Percentiles rank a stretch among this genome's conserved stretches.
Conservation (phyloP, 441 rosid genomes). For the Gossypium gossypioides region DNA sequence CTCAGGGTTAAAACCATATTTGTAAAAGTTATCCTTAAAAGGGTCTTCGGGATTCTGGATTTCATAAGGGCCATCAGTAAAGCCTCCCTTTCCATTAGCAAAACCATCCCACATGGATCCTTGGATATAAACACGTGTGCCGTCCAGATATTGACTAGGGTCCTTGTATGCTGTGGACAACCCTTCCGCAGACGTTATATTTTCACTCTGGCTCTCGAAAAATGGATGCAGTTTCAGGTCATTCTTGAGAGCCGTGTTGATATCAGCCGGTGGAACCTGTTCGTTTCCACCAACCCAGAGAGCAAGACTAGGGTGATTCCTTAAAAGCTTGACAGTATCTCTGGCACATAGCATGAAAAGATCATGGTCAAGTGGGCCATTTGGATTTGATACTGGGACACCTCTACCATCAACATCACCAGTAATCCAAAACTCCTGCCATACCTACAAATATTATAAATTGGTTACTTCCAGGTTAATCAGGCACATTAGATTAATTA, state of each 20-base stretch:
- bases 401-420: slow-evolving; percentile 99
- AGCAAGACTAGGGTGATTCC: slow-evolving; percentile 91
- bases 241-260: slow-evolving; percentile 62
- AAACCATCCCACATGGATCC: slow-evolving; percentile 99
- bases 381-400: slow-evolving; percentile 71
- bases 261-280: slow-evolving; percentile 90
- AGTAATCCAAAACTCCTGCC: slow-evolving; percentile 99
- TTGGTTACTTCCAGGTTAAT: neutral
- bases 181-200: slow-evolving; percentile 18
- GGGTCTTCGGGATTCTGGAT: slow-evolving; percentile 88
- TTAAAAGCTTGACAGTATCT: slow-evolving; percentile 85
- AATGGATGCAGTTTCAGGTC: slow-evolving; percentile 73
- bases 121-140: slow-evolving; percentile 71
- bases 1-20: slow-evolving; percentile 93
- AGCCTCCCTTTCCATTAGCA: slow-evolving; percentile 85
- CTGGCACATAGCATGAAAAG: slow-evolving; percentile 81
- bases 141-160: slow-evolving; percentile 87
- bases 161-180: slow-evolving; percentile 24
- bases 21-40: slow-evolving; percentile 64
- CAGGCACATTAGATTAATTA: neutral
- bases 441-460: slow-evolving; percentile 52
- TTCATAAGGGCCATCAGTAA: slow-evolving; percentile 88
- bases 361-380: slow-evolving; percentile 88
- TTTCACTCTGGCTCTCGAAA: slow-evolving; percentile 31
- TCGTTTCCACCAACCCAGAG: slow-evolving; percentile 99